Base-by-base conservation (phyloP, 2,329 filamentous ascomycete genomes). In the Beauveria caledonica region DNA sequence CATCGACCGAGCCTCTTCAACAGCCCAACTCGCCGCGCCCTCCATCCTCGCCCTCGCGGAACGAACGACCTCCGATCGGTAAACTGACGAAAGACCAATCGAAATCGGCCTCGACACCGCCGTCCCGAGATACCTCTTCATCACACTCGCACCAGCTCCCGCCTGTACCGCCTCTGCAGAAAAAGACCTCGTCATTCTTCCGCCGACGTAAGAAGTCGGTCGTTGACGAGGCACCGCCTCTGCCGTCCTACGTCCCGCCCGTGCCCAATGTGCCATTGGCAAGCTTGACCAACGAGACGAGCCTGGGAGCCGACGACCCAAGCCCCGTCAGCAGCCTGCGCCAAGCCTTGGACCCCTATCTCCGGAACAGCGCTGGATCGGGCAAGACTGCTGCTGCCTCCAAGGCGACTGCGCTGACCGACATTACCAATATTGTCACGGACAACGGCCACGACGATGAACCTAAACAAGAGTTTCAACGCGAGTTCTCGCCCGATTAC, bases 141-240 rank as follows among this genome's bases (percentile, higher is more conserved):
- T 74, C 74, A 23, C 73, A 75, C 58, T 79, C 80, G 39, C 76
- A 79, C 54, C 77, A 76, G 58, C 71, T 78, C 17, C 77, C 80
- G 60, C 56, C 50, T 6, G 58, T 60, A 21, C 58, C 58, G 19
- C 74, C 77, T 21, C 76, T 97, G 56, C 89, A 90, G 68, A 97
- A 97, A 78, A 97, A 97, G 73, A 85, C 90, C 4, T 95, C 93
- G 1, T 93, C 91, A 0, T 97, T 99, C 76, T 97, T 97, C 76
- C 84, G 94, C 63, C 83, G 94, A 62, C 84, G 92, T 64, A 97
- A 97, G 82, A 95, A 93, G 81, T 96, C 92, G 5, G 75, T 91
- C 39, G 83, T 85, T 15, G 92, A 95, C 64, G 80, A 84, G 23
- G 81, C 81, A 44, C 85, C 88, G 39, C 85, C 87, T 9, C 73